A percentile compares a stretch with the other conserved stretches of the same genome.
Evolutionary conservation across 2,329 filamentous ascomycete genomes (phyloP).

Genomic region (Tolypocladium cylindrosporum): DNA sequence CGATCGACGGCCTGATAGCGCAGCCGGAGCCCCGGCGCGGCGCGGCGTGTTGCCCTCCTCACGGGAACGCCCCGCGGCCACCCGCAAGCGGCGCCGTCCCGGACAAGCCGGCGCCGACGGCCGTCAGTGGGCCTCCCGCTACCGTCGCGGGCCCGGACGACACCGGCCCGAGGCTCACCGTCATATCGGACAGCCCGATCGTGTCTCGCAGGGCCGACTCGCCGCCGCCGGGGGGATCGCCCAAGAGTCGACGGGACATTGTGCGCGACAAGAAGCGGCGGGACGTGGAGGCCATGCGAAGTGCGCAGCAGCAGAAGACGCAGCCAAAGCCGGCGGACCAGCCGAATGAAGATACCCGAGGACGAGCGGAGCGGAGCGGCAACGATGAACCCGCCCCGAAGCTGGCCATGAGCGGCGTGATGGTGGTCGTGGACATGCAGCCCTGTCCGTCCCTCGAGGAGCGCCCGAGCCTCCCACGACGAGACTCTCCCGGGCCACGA

Average conservation of each 20-base stretch:
- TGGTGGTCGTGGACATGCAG: conserved; percentile 28
- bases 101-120: neutral
- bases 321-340: neutral
- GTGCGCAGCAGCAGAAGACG: conserved; percentile 12
- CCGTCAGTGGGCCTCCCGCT: neutral
- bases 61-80: neutral
- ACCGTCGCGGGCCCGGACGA: neutral
- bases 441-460: conserved; percentile 14
- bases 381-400: neutral
- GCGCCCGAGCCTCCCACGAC: neutral
- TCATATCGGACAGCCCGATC: conserved; percentile 11
- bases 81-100: neutral
- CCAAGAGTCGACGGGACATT: conserved; percentile 23
- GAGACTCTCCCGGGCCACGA: too few species aligned
- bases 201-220: conserved; percentile 5
- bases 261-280: conserved; percentile 29
- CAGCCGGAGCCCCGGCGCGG: conserved; percentile 1
- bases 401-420: conserved; percentile 23
- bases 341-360: neutral
- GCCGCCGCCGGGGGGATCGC: conserved; percentile 9
- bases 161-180: neutral
- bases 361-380: neutral
- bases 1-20: conserved; percentile 12
- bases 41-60: neutral
- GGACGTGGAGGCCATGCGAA: conserved; percentile 26